These are phyloP conservation scores for Camellia japonica DNA, from an alignment of 148 eudicot species.

Conservation along the genomic window DNA sequence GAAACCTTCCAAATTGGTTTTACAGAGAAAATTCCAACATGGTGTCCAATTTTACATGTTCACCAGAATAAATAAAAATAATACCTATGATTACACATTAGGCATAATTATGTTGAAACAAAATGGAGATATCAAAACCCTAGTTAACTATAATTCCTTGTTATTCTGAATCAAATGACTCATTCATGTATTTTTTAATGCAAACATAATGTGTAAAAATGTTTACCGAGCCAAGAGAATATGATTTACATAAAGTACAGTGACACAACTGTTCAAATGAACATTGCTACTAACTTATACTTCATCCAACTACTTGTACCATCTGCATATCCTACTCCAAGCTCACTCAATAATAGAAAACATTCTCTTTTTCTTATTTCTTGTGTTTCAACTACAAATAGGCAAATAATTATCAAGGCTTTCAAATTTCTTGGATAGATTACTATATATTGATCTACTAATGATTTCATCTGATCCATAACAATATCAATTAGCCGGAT, in stretches of 20 bases:
- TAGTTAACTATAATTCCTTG: too few relatives aligned
- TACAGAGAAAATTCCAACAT: not conserved
- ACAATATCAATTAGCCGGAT: not conserved
- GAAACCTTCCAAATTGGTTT: not conserved
- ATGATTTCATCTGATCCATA: not conserved
- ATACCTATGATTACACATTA: not conserved
- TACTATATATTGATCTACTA: not conserved
- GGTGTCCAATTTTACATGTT: not conserved
- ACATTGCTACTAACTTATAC: not conserved
- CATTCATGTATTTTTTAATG: too few relatives aligned
- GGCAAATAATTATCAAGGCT: too few relatives aligned
- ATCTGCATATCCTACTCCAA: not conserved
- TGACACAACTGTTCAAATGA: not conserved
- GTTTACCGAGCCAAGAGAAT: too few relatives aligned
- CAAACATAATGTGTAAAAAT: too few relatives aligned
- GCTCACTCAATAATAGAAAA: not conserved
- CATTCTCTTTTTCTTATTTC: too few relatives aligned
- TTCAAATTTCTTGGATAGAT: not conserved
- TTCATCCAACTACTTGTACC: not conserved
- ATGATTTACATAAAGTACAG: not conserved
- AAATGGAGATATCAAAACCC: too few relatives aligned
- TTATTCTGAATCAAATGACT: too few relatives aligned
- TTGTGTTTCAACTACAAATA: too few relatives aligned
- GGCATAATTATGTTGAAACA: too few relatives aligned
- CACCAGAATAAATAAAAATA: not conserved